These are phyloP conservation scores for Rhodotorula sphaerocarpa DNA, from an alignment of 768 basidiomycete genomes.

Conservation along the genomic window DNA sequence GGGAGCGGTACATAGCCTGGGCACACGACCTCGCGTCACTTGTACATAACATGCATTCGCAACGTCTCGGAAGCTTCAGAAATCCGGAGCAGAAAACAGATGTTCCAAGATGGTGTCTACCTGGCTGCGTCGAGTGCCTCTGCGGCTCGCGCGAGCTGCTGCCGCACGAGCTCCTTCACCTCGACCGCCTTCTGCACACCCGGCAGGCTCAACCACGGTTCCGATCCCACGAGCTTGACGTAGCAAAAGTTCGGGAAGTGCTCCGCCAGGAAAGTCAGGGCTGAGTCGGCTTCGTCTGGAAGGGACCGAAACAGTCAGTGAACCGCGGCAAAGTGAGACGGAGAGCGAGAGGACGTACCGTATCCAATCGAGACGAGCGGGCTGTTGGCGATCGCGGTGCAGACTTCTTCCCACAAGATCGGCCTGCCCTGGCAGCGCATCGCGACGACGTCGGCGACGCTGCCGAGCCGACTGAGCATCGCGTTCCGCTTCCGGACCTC, in stretches of 20 bases:
- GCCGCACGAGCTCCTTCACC: conserved; percentile 20
- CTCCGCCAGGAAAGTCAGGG: conserved; percentile 22
- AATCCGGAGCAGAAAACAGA: too few relatives aligned
- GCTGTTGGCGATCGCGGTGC: conserved; percentile 28
- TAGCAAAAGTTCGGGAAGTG: conserved; percentile 29
- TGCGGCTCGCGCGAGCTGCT: conserved; percentile 3
- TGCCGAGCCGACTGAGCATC: conserved; percentile 31
- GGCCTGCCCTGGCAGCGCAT: conserved; percentile 19
- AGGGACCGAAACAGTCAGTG: background rate
- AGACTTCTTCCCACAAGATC: conserved; percentile 27
- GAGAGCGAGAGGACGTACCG: conserved; percentile 1
- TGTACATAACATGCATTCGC: background rate
- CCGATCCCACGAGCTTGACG: conserved; percentile 16
- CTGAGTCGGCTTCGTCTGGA: conserved; percentile 26
- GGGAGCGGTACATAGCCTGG: background rate
- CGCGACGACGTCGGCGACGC: conserved; percentile 32
- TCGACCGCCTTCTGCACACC: conserved; percentile 13
- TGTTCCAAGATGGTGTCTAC: background rate
- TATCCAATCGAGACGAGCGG: conserved; percentile 27
- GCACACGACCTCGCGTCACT: background rate
- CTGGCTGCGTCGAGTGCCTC: background rate
- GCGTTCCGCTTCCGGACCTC: conserved; percentile 26
- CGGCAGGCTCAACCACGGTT: conserved; percentile 18
- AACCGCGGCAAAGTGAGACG: background rate
- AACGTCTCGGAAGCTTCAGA: too few relatives aligned